Conservation (phyloP, 129 eudicot species). For the Flaveria ramosissima region DNA sequence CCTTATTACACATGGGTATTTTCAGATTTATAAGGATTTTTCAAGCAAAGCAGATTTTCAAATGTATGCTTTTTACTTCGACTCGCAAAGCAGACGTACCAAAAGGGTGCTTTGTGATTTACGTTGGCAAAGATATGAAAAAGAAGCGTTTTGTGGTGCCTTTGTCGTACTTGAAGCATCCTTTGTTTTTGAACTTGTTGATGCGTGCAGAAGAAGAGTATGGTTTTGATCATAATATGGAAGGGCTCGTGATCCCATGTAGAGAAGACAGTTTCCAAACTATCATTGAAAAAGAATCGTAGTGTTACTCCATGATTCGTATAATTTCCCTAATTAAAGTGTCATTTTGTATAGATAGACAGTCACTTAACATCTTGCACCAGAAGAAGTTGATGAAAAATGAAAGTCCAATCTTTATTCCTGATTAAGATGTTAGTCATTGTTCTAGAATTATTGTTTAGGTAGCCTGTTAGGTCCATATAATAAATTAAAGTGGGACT, state of each 20-base stretch:
- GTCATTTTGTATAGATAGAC: background rate
- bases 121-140: slow-evolving; percentile 54
- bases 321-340: background rate
- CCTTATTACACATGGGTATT: background rate
- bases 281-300: background rate
- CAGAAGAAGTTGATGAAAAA: background rate
- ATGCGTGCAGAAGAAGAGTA: slow-evolving; percentile 26
- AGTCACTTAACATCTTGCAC: no score
- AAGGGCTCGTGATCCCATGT: slow-evolving; percentile 22
- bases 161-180: slow-evolving; percentile 33
- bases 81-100: slow-evolving; percentile 37
- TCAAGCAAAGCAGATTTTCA: slow-evolving; percentile 19
- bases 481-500: no score
- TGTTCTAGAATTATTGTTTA: no score
- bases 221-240: slow-evolving; percentile 27
- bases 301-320: background rate
- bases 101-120: slow-evolving; percentile 57
- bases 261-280: slow-evolving; percentile 25
- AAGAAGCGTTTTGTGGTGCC: slow-evolving; percentile 57
- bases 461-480: no score
- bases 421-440: background rate
- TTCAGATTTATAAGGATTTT: background rate
- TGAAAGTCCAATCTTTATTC: background rate
- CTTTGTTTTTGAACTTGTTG: slow-evolving; percentile 10
- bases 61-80: slow-evolving; percentile 5